Base-by-base conservation (phyloP, 2,329 filamentous ascomycete species). In the Aplosporella prunicola region DNA sequence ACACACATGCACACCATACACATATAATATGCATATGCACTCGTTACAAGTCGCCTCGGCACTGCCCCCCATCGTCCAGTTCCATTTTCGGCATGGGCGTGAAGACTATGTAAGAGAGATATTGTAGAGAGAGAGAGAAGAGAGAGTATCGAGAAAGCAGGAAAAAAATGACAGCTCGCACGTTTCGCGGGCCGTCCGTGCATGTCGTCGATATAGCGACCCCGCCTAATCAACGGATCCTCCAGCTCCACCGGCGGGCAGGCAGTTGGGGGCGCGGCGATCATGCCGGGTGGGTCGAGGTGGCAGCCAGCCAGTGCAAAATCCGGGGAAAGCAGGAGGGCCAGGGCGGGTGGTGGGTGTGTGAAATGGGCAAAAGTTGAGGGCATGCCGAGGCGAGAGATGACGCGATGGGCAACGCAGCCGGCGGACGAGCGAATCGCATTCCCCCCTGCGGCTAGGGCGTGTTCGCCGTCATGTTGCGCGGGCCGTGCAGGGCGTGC, bases 1-100 rank as follows among this genome's bases (percentile, higher is more conserved):
- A 24, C 22, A 24, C 8, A 24, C n/a, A 24, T 8, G 8, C 22
- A 24, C 22, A 8, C 22, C 8, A 8, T 24, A n/a, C 22, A 24
- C 22, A 24, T n/a, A n/a, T n/a, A n/a, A n/a, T n/a, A n/a, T n/a
- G n/a, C n/a, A n/a, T n/a, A n/a, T n/a, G n/a, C n/a, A n/a, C n/a
- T n/a, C n/a, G n/a, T n/a, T n/a, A 14, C 35, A 31, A 28, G n/a
- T 32, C 23, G 17, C 29, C 17, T n/a, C 20, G 13, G 4, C 35
- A 27, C n/a, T 13, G 29, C 34, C 34, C 16, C 10, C 31, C 31
- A 40, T 40, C 38, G 38, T 40, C 31, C n/a, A 40, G 27, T 40
- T 24, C 38, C 32, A n/a, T 17, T 34, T 26, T 14, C 15, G 22
- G 38, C 23, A 33, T 35, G 29, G 38, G 16, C 18, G 13, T 32